Evolutionary conservation across 2,329 filamentous ascomycete genomes (phyloP), one percentile per base, ranked within the genome.

Genomic region (Monilinia fructicola): DNA sequence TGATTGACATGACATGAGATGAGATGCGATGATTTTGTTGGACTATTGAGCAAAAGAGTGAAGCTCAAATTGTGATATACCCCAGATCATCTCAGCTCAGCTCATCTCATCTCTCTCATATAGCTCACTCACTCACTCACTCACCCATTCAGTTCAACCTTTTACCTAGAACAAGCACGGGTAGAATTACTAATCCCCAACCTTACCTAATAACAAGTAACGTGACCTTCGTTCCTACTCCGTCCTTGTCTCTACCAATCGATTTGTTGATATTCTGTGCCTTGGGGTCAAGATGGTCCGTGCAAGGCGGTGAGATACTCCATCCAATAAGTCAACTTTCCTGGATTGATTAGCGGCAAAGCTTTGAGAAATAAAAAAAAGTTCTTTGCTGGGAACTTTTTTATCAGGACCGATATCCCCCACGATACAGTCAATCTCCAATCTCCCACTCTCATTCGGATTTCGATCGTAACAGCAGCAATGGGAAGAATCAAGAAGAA

Each of bases 401-500:
- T 64, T 67, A 65, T 64, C 53, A 58, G 52, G n/a, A 58, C 62
- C 21, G 62, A 65, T 53, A 65, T 31, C 62, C 62, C 62, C 44
- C 44, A 48, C 44, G 31, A 44, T 35, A 54, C 38, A 28, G 44
- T 53, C 58, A n/a, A n/a, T n/a, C n/a, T n/a, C n/a, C n/a, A n/a
- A n/a, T n/a, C n/a, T n/a, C 44, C 26, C 46, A 53, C 44, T 35
- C 11, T 38, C 53, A 48, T 58, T 31, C 28, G 40, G 31, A 56
- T 65, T 46, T 40, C 62, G 35, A 48, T 58, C 53, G 44, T 31
- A 67, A 75, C 71, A 70, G 64, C 69, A 71, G 73, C 65, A 69
- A 88, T 96, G 92, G 86, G 82, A 66, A 88, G 87, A 75, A 89
- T 93, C 74, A 96, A 95, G 88, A 96, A 92, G 85, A 97, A 94